These are phyloP conservation scores for Dispira simplex DNA, from an alignment of 192 early-diverging fungal genomes.

Conservation along the genomic window DNA sequence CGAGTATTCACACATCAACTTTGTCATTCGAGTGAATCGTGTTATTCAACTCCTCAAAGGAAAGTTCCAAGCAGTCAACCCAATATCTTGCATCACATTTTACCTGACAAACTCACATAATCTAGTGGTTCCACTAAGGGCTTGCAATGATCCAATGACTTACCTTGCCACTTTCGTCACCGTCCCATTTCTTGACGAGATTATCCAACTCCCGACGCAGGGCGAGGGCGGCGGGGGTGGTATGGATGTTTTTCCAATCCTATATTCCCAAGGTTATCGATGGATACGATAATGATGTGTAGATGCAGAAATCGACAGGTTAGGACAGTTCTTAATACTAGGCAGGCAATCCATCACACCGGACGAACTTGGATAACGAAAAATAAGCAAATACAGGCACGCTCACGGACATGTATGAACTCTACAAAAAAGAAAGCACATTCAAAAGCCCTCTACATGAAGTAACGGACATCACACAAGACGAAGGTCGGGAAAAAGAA, in stretches of 20 bases:
- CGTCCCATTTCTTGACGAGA: background rate
- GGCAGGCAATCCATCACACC: background rate
- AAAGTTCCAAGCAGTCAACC: background rate
- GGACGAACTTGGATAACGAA: background rate
- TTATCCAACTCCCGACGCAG: constrained; percentile 9
- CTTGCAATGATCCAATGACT: background rate
- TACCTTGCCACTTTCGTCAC: background rate
- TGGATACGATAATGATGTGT: background rate
- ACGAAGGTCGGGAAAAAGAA: background rate
- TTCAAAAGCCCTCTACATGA: background rate
- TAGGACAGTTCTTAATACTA: background rate
- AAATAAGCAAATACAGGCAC: background rate
- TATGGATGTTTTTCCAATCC: background rate
- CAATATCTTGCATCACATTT: background rate
- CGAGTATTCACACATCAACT: background rate
- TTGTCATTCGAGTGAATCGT: background rate
- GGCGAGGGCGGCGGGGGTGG: constrained; percentile 7
- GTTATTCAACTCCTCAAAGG: background rate
- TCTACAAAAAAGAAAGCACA: background rate
- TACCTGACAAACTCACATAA: background rate
- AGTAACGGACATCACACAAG: background rate
- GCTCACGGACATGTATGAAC: background rate
- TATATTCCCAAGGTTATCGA: background rate
- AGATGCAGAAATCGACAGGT: background rate
- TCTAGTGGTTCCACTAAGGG: background rate